A percentile compares a stretch with the other conserved stretches of the same genome.
Evolutionary conservation across 805 yeast genomes (phyloP).

Genomic region (Yamadazyma takamatsuzukensis): DNA sequence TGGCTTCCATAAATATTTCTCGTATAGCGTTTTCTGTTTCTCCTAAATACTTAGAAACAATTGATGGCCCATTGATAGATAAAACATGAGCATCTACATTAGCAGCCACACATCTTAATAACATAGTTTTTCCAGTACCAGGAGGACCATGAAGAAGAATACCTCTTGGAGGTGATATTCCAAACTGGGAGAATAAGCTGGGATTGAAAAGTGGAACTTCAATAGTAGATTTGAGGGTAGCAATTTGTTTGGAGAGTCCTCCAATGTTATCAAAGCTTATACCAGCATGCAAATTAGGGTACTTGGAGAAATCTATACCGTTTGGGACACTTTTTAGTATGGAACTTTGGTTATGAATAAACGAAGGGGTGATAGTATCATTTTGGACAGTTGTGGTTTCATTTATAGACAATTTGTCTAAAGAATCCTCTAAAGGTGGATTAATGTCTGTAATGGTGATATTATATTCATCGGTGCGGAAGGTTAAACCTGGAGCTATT

Average conservation of each 20-base stretch:
- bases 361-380: slow-evolving; percentile 33
- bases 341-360: slow-evolving; percentile 33
- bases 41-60: slow-evolving; percentile 89
- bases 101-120: slow-evolving; percentile 75
- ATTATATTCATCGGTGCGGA: slow-evolving; percentile 2
- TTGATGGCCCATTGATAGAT: slow-evolving; percentile 84
- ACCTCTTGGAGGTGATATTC: slow-evolving; percentile 92
- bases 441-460: slow-evolving; percentile 9
- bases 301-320: slow-evolving; percentile 18
- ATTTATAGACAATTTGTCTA: slow-evolving; percentile 32
- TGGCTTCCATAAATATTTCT: slow-evolving; percentile 80
- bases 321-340: no score
- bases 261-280: slow-evolving; percentile 61
- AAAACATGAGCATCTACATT: slow-evolving; percentile 80
- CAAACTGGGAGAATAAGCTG: slow-evolving; percentile 71
- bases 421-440: slow-evolving; percentile 29
- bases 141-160: slow-evolving; percentile 94
- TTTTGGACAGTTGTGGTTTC: slow-evolving; percentile 12
- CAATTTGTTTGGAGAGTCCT: slow-evolving; percentile 67
- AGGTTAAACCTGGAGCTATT: slow-evolving; percentile 51
- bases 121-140: slow-evolving; percentile 94
- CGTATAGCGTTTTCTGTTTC: slow-evolving; percentile 89
- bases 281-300: slow-evolving; percentile 43
- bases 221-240: slow-evolving; percentile 58
- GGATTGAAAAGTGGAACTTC: slow-evolving; percentile 82